Evolutionary conservation across 2,329 filamentous ascomycete genomes (phyloP), one percentile per base, ranked within the genome.

Genomic region (Tolypocladium guangdongense): DNA sequence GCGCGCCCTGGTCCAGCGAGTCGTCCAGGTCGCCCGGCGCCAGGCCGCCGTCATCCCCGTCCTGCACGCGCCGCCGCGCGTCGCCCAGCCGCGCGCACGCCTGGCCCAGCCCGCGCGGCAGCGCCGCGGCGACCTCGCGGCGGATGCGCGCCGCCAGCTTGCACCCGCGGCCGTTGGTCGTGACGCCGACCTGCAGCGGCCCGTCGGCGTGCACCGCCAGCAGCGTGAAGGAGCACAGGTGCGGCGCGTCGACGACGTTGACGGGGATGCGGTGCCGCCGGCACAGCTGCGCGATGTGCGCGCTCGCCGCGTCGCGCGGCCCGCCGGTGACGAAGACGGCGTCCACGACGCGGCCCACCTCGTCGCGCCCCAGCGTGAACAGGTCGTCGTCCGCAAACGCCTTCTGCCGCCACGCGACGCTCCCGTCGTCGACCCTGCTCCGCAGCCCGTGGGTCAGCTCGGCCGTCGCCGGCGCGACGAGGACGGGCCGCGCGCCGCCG

Each of bases 121-220:
- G 76, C 0, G 84, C 82, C 0, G 90, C 80, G 2, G 89, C 87
- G 56, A 99, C 87, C 63, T 97, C 93, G 54, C 93, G 81, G 18
- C 91, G 83, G 62, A 99, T 89, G 30, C 93, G 81, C 11, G 90
- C 89, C 7, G 93, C 89, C 33, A 99, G 80, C 70, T 96, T 96
- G 74, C 93, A 97, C 2, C 93, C 93, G 62, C 88, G 86, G 22
- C 93, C 92, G 55, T 95, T 96, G 1, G 93, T 97, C 3, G 93
- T 97, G 54, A 99, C 87, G 57, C 93, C 93, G 56, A 99, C 86
- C 66, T 97, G 93, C 41, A 99, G 77, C 11, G 93, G 92, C 0
- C 93, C 93, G 64, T 96, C 91, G 52, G 81, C 84, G 68, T 97
- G 84, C 8, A 89, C 95, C 27, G 90, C 93, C 47, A 97, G 82